Percentiles rank a stretch among this genome's conserved stretches.
Conservation (phyloP, 179 eudicot genomes). For the Silene noctiflora region DNA sequence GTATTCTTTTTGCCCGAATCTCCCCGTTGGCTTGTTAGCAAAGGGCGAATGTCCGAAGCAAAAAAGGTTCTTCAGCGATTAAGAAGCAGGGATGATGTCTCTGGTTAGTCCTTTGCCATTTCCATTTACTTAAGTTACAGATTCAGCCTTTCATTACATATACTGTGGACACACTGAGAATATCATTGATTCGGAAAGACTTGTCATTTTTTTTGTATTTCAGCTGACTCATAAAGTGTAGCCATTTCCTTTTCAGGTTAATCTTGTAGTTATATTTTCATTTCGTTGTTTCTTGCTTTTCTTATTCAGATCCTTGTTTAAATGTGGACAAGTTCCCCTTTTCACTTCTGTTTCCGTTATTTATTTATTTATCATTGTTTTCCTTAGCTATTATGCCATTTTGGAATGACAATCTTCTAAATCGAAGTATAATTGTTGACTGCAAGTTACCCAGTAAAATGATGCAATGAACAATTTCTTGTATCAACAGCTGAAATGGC, state of each 20-base stretch:
- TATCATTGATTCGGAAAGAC: no score
- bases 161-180: no score
- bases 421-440: neutral
- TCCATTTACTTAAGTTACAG: conserved; percentile 1
- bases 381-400: neutral
- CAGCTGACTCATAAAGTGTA: neutral
- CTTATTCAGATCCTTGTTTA: no score
- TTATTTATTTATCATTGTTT: neutral
- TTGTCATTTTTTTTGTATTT: no score
- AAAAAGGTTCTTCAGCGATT: conserved; percentile 70
- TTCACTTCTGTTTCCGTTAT: neutral
- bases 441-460: conserved; percentile 14
- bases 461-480: conserved; percentile 13
- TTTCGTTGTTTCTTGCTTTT: neutral
- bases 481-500: conserved; percentile 74
- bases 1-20: conserved; percentile 83
- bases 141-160: neutral
- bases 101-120: conserved; percentile 46
- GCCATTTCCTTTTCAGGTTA: neutral
- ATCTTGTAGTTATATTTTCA: neutral
- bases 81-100: conserved; percentile 75
- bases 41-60: conserved; percentile 82
- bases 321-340: neutral
- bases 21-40: conserved; percentile 96
- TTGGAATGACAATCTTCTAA: neutral